phyloP scores from a whole-genome alignment of 768 basidiomycete genomes.

The Leccinum subgranulosum region DNA sequence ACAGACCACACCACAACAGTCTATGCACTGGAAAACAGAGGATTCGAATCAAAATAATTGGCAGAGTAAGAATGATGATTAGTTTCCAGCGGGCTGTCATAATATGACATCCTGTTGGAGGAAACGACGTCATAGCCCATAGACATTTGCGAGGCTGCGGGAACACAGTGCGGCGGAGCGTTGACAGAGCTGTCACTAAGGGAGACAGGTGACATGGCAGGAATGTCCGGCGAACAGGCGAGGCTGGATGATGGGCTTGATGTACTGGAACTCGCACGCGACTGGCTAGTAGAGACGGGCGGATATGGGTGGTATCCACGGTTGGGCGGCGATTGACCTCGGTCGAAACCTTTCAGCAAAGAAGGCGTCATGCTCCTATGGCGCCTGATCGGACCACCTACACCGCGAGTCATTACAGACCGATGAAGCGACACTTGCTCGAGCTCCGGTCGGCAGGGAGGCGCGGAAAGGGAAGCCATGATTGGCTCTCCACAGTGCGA shows the following conservation, averaged over 20 bases:
- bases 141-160: conserved; percentile 15
- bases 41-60: conserved; percentile 21
- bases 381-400: conserved; percentile 61
- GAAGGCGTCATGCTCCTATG: conserved; percentile 80
- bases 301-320: conserved; percentile 62
- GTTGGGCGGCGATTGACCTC: conserved; percentile 43
- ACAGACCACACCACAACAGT: not conserved
- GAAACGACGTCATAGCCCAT: conserved; percentile 24
- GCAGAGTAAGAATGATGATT: conserved; percentile 17
- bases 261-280: conserved; percentile 28
- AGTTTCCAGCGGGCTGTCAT: conserved; percentile 23
- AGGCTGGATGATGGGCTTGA: conserved; percentile 31
- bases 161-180: conserved; percentile 22
- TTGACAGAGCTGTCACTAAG: conserved; percentile 10
- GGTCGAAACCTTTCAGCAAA: conserved; percentile 47
- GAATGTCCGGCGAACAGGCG: conserved; percentile 27
- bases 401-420: conserved; percentile 25
- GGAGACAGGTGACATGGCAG: conserved; percentile 20
- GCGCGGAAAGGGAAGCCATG: conserved; percentile 48
- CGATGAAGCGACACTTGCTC: conserved; percentile 40
- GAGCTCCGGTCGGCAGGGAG: conserved; percentile 66
- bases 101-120: conserved; percentile 26
- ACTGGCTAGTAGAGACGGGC: conserved; percentile 20
- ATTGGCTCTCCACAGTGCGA: conserved; percentile 43
- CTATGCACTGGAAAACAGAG: not conserved